A percentile compares a stretch with the other conserved stretches of the same genome.
phyloP scores from a whole-genome alignment of 768 basidiomycete genomes.

The Guyanaporus albipodus region DNA sequence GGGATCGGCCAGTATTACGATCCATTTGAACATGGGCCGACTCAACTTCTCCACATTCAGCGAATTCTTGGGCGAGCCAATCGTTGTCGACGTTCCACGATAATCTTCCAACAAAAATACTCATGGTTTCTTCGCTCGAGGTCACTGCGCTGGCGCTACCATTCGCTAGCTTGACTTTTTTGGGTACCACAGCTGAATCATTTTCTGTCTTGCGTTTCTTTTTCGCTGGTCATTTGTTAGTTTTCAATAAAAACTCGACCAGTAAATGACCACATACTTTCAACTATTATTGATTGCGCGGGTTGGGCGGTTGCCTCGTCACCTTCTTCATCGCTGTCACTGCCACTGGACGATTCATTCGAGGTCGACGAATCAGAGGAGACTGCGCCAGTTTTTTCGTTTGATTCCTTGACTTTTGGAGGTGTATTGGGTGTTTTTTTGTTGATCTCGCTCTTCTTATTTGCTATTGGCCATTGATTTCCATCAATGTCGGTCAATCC shows the following conservation, averaged over 20 bases:
- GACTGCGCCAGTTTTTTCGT: no score
- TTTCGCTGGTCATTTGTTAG: slow-evolving; percentile 2
- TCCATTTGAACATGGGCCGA: slow-evolving; percentile 88
- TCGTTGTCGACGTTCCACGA: slow-evolving; percentile 98
- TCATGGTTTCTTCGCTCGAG: slow-evolving; percentile 48
- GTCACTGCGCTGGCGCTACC: slow-evolving; percentile 38
- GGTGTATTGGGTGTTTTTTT: no score
- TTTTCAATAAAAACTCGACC: not conserved
- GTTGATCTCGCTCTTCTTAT: no score
- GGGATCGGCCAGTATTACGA: slow-evolving; percentile 74
- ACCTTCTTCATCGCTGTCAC: slow-evolving; percentile 2
- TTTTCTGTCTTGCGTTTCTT: slow-evolving; percentile 84
- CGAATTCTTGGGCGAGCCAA: slow-evolving; percentile 89
- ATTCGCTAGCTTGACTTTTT: slow-evolving; percentile 78
- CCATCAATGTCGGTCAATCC: no score
- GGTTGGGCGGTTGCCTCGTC: slow-evolving; percentile 22
- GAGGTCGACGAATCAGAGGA: slow-evolving; percentile 11
- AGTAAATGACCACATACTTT: slow-evolving; percentile 33
- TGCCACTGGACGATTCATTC: not conserved
- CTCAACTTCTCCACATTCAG: slow-evolving; percentile 81
- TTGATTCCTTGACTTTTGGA: no score
- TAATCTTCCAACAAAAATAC: slow-evolving; percentile 88
- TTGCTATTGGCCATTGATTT: no score
- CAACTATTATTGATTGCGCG: slow-evolving; percentile 42
- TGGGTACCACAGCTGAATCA: slow-evolving; percentile 53